These are phyloP conservation scores for Dactylorhiza incarnata DNA, from an alignment of 106 monocot species.

Conservation along the genomic window DNA sequence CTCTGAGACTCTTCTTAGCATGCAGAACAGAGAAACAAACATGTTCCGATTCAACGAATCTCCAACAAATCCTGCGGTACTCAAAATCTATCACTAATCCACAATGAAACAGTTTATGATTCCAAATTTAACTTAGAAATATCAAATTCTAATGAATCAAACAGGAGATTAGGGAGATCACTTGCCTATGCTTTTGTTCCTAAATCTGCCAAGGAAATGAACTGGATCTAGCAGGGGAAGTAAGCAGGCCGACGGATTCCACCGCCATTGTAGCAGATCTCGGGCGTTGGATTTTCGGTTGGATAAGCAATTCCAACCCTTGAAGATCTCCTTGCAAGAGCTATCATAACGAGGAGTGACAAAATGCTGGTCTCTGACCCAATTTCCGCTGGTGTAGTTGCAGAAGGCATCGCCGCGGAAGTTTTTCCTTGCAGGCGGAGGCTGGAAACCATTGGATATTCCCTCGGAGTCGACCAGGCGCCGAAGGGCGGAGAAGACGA, in stretches of 20 bases:
- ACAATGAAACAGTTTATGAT: not conserved
- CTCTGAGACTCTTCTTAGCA: constrained; percentile 35
- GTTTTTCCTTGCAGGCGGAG: not conserved
- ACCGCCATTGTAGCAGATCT: constrained; percentile 64
- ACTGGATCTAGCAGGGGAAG: constrained; percentile 56
- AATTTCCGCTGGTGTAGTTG: constrained; percentile 57
- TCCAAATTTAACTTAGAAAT: not conserved
- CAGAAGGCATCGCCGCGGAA: constrained; percentile 11
- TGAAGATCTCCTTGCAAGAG: constrained; percentile 88
- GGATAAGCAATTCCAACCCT: constrained; percentile 87
- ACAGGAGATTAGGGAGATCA: not conserved
- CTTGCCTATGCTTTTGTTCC: constrained; percentile 70
- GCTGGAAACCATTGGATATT: not conserved
- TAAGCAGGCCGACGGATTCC: constrained; percentile 56
- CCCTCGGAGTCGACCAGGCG: not conserved
- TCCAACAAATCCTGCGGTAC: constrained; percentile 76
- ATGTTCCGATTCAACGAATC: constrained; percentile 96
- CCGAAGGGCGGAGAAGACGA: not conserved
- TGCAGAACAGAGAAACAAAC: constrained; percentile 87
- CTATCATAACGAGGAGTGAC: constrained; percentile 35
- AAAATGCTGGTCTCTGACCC: constrained; percentile 23
- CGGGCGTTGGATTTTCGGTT: constrained; percentile 43
- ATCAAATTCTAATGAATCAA: not conserved
- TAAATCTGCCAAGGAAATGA: constrained; percentile 45
- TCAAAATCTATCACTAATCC: not conserved